Evolutionary conservation across 2,329 filamentous ascomycete genomes (phyloP), one percentile per base, ranked within the genome.

Genomic region (Ophiognomonia clavigignenti-juglandacearum): DNA sequence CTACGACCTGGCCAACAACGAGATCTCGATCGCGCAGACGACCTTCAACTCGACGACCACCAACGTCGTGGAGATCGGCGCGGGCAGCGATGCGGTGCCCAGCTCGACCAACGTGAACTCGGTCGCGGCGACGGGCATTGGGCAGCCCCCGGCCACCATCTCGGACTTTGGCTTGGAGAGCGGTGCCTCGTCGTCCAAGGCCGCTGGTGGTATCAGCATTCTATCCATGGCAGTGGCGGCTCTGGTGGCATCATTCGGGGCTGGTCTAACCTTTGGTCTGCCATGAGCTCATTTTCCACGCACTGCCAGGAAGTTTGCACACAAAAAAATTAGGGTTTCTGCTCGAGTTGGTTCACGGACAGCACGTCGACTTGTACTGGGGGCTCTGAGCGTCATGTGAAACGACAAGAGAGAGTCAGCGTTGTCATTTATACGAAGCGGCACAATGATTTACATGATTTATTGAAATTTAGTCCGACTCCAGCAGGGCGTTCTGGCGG

Each of bases 1-100:
- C 10, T 89, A 86, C 60, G 85, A 89, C 60, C 70, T 88, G 19
- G 78, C 72, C 23, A 87, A 86, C 62, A 82, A 88, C 60, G 73
- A 85, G 64, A 82, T 89, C 54, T 83, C 81, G 2, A 65, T 89
- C 26, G 86, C 84, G 2, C 80, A 85, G 61, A 83, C 83, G 16
- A 76, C 73, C 42, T 83, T 81, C 63, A 79, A 85, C 59, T 68
- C 73, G 4, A 74, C 74, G 0, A 50, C 57, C 14, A 70, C 69
- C 5, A 71, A 71, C 40, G 64, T 85, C 14, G 54, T 72, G 29
- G 79, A 84, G 64, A 83, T 85, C 47, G 64, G 64, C 19, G 66
- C 64, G 10, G 77, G 77, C 6, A 63, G 63, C 11, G 57, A 63
- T 16, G 57, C 70, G 0, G 72, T 85, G 4, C 82, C 82, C 10